phyloP scores from a whole-genome alignment of 2,329 filamentous ascomycete species.

The Bipolaris sorokiniana region DNA sequence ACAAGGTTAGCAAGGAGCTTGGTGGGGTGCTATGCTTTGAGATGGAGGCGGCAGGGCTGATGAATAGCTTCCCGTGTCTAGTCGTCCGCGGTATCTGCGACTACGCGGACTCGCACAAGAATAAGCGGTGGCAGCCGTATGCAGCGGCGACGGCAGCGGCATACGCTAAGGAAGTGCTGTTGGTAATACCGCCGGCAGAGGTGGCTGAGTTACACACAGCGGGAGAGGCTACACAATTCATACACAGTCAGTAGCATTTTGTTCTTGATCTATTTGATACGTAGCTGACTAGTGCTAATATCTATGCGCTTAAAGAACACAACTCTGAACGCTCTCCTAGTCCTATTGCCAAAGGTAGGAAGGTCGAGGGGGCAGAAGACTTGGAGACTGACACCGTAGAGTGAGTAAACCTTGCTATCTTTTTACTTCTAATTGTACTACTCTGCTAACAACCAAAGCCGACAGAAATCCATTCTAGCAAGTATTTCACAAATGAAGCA shows the following conservation, averaged over 20 bases:
- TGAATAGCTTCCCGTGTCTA: neutral
- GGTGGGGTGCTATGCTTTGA: slow-evolving; percentile 4
- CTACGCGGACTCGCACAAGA: slow-evolving; percentile 24
- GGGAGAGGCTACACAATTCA: neutral
- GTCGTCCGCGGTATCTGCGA: slow-evolving; percentile 23
- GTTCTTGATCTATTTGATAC: neutral
- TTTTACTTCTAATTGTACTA: neutral
- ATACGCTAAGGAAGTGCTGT: slow-evolving; percentile 24
- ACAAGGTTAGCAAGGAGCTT: slow-evolving; percentile 37
- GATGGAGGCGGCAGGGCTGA: neutral
- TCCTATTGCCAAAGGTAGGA: neutral
- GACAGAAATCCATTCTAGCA: neutral
- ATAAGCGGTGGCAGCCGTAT: slow-evolving; percentile 22
- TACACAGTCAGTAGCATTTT: neutral
- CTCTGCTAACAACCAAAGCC: neutral
- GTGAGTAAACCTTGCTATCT: neutral
- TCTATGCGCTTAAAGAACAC: neutral
- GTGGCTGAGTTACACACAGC: neutral
- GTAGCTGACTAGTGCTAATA: neutral
- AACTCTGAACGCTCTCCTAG: neutral
- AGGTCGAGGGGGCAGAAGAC: neutral
- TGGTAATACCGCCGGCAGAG: neutral
- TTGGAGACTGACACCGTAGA: neutral
- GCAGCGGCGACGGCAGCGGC: slow-evolving; percentile 29
- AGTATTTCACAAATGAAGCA: no score